Evolutionary conservation across 495 filamentous ascomycete species (phyloP).

Genomic region (Cladorrhinum samala): DNA sequence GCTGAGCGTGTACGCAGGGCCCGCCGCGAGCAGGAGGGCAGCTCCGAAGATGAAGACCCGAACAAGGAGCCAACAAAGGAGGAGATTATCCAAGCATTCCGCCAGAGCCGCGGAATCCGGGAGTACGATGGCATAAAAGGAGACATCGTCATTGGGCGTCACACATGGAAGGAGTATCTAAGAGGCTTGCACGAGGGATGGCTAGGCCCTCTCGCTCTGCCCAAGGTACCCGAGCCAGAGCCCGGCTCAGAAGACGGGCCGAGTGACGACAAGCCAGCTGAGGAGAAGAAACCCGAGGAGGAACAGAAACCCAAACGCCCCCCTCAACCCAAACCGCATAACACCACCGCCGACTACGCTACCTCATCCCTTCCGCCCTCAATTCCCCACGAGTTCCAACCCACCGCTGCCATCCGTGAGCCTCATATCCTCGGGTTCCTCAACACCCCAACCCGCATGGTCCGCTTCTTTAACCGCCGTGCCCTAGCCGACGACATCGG

Average conservation of each 20-base stretch:
- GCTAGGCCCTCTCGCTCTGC: constrained; percentile 67
- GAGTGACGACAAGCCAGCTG: constrained; percentile 17
- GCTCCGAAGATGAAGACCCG: constrained; percentile 36
- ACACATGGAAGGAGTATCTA: constrained; percentile 97
- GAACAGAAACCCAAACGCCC: constrained; percentile 44
- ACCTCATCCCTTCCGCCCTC: constrained; percentile 51
- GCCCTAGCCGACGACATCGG: constrained; percentile 80
- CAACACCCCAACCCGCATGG: constrained; percentile 79
- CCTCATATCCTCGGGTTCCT: constrained; percentile 92
- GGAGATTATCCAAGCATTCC: constrained; percentile 49
- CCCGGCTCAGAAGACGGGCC: constrained; percentile 18
- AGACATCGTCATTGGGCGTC: constrained; percentile 82
- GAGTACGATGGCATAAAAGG: constrained; percentile 70
- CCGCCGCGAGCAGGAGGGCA: constrained; percentile 53
- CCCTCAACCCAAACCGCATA: constrained; percentile 55
- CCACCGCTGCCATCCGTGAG: constrained; percentile 65
- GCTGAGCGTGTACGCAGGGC: constrained; percentile 74
- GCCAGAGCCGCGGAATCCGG: constrained; percentile 54
- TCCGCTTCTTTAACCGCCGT: constrained; percentile 84
- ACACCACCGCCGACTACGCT: constrained; percentile 62
- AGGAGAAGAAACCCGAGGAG: constrained; percentile 34
- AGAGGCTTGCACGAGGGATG: constrained; percentile 92
- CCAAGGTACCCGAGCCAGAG: constrained; percentile 26
- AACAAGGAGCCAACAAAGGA: constrained; percentile 44
- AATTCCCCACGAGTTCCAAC: constrained; percentile 56